Evolutionary conservation across 1,284 basidiomycete genomes (phyloP).

Genomic region (Ceratobasidium sp.): DNA sequence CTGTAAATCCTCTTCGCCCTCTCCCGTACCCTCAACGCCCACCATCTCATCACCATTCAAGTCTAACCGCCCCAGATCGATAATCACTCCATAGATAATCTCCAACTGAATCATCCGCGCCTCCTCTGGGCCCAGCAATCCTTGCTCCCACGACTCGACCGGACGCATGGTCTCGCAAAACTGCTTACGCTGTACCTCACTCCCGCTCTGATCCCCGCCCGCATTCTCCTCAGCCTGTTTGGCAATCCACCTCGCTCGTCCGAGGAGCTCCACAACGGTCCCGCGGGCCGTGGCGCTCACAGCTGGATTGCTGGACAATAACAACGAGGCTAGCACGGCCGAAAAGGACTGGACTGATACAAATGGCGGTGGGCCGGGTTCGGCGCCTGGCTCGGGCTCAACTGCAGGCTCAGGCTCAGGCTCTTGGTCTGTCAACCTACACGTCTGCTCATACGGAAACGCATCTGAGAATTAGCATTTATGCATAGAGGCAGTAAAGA

Average conservation of each 20-base stretch:
- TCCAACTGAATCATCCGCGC: conserved; percentile 74
- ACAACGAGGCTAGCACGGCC: conserved; percentile 86
- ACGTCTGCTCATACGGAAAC: conserved; percentile 64
- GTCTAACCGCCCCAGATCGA: conserved; percentile 87
- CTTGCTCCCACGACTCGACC: conserved; percentile 13
- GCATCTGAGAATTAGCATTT: conserved; percentile 27
- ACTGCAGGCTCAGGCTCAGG: conserved; percentile 39
- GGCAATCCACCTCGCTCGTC: conserved; percentile 60
- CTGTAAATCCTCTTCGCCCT: background rate
- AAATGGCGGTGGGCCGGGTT: conserved; percentile 54
- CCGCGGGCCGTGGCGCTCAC: conserved; percentile 80
- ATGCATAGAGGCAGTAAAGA: conserved; percentile 41
- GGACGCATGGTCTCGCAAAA: conserved; percentile 29
- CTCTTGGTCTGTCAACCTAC: conserved; percentile 59
- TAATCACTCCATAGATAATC: conserved; percentile 83
- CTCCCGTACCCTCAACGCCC: conserved; percentile 1
- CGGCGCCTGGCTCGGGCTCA: conserved; percentile 13
- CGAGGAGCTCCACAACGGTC: conserved; percentile 82
- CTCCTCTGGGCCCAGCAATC: conserved; percentile 19
- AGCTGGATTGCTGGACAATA: conserved; percentile 80
- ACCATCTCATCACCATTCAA: conserved; percentile 53
- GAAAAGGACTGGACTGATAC: conserved; percentile 90
- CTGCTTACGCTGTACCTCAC: background rate
- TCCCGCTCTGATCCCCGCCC: background rate
- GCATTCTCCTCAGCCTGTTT: conserved; percentile 19